Percentiles rank a stretch among this genome's conserved stretches.
Evolutionary conservation across 192 early-diverging fungal species (phyloP).

Genomic region (Backusella sp.): DNA sequence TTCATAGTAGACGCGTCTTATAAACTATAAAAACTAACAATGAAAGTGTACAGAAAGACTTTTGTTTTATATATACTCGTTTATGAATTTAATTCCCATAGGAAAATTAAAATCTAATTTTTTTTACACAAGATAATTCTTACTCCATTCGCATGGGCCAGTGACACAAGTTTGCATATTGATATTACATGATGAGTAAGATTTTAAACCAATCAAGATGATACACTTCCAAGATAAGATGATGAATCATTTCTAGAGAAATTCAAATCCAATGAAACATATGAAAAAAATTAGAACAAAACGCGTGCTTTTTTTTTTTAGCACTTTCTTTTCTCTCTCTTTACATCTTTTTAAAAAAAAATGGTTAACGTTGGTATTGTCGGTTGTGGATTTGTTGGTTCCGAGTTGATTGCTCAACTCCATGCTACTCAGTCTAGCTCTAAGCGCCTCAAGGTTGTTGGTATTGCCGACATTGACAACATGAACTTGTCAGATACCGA

Average conservation of each 20-base stretch:
- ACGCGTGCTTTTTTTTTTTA: not conserved
- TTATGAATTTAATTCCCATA: too few species aligned
- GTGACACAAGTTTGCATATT: constrained; percentile 8
- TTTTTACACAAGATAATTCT: too few species aligned
- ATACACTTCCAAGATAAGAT: not conserved
- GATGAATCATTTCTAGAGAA: not conserved
- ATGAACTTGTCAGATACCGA: constrained; percentile 58
- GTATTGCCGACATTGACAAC: constrained; percentile 73
- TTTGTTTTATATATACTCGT: too few species aligned
- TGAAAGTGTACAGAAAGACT: too few species aligned
- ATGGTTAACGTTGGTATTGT: constrained; percentile 88
- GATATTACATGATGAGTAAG: not conserved
- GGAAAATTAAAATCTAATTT: too few species aligned
- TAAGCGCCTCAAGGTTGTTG: constrained; percentile 66
- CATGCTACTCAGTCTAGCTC: constrained; percentile 42
- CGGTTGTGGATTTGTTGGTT: constrained; percentile 93
- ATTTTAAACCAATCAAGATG: not conserved
- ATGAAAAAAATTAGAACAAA: not conserved
- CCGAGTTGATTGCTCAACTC: constrained; percentile 86
- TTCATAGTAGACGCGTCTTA: too few species aligned
- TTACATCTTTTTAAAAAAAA: not conserved
- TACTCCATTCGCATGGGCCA: not conserved
- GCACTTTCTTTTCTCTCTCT: not conserved
- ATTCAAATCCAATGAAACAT: constrained; percentile 1
- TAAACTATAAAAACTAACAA: too few species aligned